Evolutionary conservation across 2,329 filamentous ascomycete genomes (phyloP).

Genomic region (Arthrobotrys pseudoclavata): DNA sequence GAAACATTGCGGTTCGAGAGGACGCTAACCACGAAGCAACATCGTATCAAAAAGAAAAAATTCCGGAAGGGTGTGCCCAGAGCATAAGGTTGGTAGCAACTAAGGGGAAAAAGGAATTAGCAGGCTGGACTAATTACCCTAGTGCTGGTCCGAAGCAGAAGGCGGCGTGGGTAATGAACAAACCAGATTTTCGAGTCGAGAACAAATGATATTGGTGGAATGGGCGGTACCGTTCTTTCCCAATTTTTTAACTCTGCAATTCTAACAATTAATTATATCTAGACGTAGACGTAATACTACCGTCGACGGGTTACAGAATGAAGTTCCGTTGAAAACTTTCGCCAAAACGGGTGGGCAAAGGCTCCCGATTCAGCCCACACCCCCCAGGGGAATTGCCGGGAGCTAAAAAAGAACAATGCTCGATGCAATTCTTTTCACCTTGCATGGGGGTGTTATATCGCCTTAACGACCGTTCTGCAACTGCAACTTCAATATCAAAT

Average conservation of each 20-base stretch:
- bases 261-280: not conserved
- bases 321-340: constrained; percentile 12
- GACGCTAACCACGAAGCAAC: not conserved
- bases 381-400: constrained; percentile 27
- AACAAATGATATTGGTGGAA: constrained; percentile 56
- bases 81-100: constrained; percentile 11
- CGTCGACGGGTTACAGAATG: constrained; percentile 35
- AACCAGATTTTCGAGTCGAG: constrained; percentile 51
- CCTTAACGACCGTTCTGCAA: constrained; percentile 14
- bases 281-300: constrained; percentile 17
- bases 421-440: constrained; percentile 34
- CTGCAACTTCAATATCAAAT: constrained; percentile 2
- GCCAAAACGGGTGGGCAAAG: constrained; percentile 12
- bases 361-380: constrained; percentile 44
- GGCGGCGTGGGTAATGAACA: constrained; percentile 18
- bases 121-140: constrained; percentile 43
- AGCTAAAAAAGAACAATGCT: constrained; percentile 44
- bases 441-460: constrained; percentile 3
- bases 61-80: constrained; percentile 33
- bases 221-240: constrained; percentile 34
- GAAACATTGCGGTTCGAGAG: constrained; percentile 34
- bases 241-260: not conserved
- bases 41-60: constrained; percentile 22
- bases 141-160: not conserved
- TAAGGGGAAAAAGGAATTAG: constrained; percentile 55